A percentile compares a stretch with the other conserved stretches of the same genome.
phyloP scores from a whole-genome alignment of 1,284 basidiomycete genomes.

The Cutaneotrichosporon arboriforme region DNA sequence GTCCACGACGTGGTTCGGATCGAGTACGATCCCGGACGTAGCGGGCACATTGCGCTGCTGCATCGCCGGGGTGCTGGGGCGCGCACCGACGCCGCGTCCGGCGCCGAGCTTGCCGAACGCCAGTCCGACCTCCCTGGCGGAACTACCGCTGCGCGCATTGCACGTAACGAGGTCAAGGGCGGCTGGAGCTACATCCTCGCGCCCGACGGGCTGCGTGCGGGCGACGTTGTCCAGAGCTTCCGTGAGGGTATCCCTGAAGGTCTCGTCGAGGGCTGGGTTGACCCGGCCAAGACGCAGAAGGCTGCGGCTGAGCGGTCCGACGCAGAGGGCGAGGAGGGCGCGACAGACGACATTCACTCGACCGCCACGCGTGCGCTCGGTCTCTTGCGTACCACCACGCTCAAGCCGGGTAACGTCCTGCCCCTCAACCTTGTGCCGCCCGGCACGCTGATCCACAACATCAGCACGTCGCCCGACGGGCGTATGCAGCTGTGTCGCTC shows the following conservation, averaged over 20 bases:
- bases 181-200: conserved; percentile 80
- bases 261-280: conserved; percentile 62
- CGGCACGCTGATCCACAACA: conserved; percentile 83
- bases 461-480: conserved; percentile 70
- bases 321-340: background rate
- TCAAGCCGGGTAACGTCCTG: conserved; percentile 90
- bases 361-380: conserved; percentile 59
- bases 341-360: conserved; percentile 51
- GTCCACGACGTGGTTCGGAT: conserved; percentile 84
- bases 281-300: conserved; percentile 26
- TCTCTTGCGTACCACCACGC: conserved; percentile 74
- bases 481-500: conserved; percentile 79
- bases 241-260: conserved; percentile 71
- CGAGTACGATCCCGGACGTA: conserved; percentile 93
- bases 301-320: conserved; percentile 2
- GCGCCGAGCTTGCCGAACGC: conserved; percentile 31
- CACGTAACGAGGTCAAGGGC: conserved; percentile 36
- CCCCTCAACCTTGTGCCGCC: conserved; percentile 86
- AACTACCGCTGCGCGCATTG: conserved; percentile 8
- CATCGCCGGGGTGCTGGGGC: conserved; percentile 25
- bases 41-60: conserved; percentile 88
- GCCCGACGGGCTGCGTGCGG: conserved; percentile 79
- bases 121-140: conserved; percentile 13
- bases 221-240: conserved; percentile 84
- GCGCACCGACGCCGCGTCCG: conserved; percentile 26